These are phyloP conservation scores for Podila verticillata DNA, from an alignment of 192 early-diverging fungal species.

Conservation along the genomic window DNA sequence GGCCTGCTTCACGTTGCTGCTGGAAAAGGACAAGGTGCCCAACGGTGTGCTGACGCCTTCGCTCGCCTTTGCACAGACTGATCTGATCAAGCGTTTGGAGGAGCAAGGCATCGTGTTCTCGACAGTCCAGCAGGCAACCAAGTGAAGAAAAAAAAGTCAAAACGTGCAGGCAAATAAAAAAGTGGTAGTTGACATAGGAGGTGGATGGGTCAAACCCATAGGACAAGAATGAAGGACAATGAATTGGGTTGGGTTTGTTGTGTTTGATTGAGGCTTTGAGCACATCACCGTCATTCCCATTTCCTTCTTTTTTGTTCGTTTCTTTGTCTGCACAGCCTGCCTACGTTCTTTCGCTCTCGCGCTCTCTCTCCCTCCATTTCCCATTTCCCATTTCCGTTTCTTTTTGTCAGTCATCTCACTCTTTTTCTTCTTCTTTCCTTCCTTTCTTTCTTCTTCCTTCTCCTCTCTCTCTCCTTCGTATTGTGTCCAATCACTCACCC, in stretches of 20 bases:
- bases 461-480: not conserved
- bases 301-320: constrained; percentile 4
- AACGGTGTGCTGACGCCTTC: constrained; percentile 62
- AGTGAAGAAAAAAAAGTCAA: not conserved
- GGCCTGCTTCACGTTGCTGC: constrained; percentile 61
- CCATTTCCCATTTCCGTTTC: not conserved
- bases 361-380: constrained; percentile 3
- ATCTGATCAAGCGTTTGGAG: constrained; percentile 56
- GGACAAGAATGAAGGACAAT: too few relatives aligned
- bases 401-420: not conserved
- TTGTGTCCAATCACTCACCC: not conserved
- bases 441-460: constrained; percentile 3
- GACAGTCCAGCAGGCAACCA: constrained; percentile 20
- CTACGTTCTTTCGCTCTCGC: not conserved
- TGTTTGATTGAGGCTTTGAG: too few relatives aligned
- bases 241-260: not conserved
- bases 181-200: too few relatives aligned
- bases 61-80: constrained; percentile 61
- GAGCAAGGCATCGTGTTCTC: constrained; percentile 61
- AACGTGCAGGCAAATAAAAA: not conserved
- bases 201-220: not conserved
- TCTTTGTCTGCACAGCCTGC: too few relatives aligned
- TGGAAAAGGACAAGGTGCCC: constrained; percentile 54
- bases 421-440: constrained; percentile 1
- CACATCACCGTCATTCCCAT: too few relatives aligned